Conservation (phyloP, 208 protist genomes). For the Vickermania spadyakhi region DNA sequence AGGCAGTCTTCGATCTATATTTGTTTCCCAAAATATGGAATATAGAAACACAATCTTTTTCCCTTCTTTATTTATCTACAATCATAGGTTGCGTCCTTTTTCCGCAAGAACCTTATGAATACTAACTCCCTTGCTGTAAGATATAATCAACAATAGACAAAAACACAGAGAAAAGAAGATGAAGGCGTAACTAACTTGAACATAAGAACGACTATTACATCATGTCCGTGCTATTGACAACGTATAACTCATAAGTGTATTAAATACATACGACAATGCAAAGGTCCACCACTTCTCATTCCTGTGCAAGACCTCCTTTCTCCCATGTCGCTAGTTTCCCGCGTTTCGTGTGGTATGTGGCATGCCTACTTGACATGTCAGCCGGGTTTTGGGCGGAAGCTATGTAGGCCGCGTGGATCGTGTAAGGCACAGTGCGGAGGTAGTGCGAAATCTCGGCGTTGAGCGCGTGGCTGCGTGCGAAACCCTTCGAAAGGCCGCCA, state of each 20-base stretch:
- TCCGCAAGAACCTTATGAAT: no score
- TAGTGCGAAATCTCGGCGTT: not conserved
- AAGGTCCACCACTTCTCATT: not conserved
- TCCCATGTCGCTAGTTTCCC: not conserved
- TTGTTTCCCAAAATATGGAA: no score
- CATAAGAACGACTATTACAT: not conserved
- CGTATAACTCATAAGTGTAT: not conserved
- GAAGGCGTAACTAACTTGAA: not conserved
- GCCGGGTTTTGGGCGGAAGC: not conserved
- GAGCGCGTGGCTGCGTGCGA: not conserved
- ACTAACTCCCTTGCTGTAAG: conserved; percentile 2
- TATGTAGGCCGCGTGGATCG: not conserved
- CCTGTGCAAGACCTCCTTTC: not conserved
- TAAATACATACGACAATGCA: conserved; percentile 1
- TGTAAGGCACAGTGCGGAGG: not conserved
- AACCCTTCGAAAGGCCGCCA: conserved; percentile 2
- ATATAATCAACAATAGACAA: conserved; percentile 2
- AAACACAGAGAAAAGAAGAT: not conserved
- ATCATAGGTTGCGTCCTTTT: no score
- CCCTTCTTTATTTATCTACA: no score
- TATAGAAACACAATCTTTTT: no score
- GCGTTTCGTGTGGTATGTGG: not conserved
- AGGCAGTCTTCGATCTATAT: no score
- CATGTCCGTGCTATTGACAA: not conserved
- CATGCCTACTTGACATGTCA: not conserved